Conservation (phyloP, 352 stramenopile genomes). For the Elongisporangium prolatum region DNA sequence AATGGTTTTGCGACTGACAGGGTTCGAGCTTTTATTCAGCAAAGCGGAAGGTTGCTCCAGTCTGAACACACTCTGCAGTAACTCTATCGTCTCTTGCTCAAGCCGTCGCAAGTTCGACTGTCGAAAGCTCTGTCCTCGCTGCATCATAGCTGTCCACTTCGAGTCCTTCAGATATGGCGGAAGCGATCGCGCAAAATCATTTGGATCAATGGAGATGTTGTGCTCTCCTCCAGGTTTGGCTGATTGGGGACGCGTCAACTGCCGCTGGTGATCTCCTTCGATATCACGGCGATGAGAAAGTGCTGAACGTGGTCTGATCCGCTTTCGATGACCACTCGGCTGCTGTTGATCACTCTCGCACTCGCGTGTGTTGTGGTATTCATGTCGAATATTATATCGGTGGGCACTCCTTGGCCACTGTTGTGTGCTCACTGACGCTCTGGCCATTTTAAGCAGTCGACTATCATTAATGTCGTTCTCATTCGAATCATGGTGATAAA, state of each 20-base stretch:
- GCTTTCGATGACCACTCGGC: neutral
- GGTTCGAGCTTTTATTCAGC: neutral
- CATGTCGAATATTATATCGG: neutral
- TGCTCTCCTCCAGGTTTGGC: neutral
- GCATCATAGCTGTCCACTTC: conserved; percentile 22
- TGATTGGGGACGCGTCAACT: neutral
- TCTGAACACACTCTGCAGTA: conserved; percentile 17
- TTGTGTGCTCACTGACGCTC: neutral
- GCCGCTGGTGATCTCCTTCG: neutral
- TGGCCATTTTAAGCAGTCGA: neutral
- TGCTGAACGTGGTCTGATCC: neutral
- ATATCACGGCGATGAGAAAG: neutral
- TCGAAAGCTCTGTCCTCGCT: conserved; percentile 13
- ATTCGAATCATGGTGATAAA: neutral
- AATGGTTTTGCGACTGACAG: neutral
- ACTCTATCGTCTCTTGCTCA: conserved; percentile 16
- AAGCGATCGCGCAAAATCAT: neutral
- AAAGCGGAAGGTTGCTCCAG: neutral
- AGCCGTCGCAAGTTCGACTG: conserved; percentile 12
- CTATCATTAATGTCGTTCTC: neutral
- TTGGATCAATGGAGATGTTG: neutral
- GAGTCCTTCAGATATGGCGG: conserved; percentile 10
- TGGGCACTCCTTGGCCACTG: neutral
- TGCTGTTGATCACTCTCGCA: neutral
- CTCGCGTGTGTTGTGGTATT: neutral